Conservation (phyloP, 345 rosid species). For the Eucalyptus brandiana region DNA sequence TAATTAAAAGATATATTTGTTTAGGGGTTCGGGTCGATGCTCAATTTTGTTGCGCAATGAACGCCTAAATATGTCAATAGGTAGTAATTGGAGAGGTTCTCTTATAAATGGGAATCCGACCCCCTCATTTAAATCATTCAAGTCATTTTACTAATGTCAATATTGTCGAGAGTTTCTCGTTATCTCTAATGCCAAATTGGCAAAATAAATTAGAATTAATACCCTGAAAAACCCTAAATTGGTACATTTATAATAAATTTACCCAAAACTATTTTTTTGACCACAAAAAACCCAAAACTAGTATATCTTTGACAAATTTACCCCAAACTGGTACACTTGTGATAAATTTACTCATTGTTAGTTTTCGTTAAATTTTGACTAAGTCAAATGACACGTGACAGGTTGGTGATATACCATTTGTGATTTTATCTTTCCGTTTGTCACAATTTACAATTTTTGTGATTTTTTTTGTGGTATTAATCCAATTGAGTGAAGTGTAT, state of each 20-base stretch:
- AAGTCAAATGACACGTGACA: no score
- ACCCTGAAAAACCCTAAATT: no score
- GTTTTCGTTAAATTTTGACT: no score
- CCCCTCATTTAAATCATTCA: not conserved
- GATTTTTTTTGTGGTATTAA: no score
- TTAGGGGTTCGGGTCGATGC: not conserved
- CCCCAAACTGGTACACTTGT: fast-evolving
- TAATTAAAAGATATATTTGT: not conserved
- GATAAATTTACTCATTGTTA: no score
- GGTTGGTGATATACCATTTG: no score
- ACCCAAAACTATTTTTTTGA: no score
- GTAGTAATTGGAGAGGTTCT: not conserved
- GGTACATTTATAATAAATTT: fast-evolving
- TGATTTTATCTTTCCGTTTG: no score
- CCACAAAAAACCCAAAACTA: fast-evolving
- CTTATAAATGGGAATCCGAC: not conserved
- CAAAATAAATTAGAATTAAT: not conserved
- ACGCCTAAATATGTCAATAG: not conserved
- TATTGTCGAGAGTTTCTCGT: fast-evolving
- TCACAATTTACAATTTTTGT: no score
- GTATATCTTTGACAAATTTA: no score
- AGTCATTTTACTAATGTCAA: not conserved
- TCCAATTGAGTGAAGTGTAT: no score
- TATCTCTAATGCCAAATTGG: not conserved
- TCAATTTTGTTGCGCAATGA: not conserved